Conservation (phyloP, 345 rosid species). For the Aurinia saxatilis region DNA sequence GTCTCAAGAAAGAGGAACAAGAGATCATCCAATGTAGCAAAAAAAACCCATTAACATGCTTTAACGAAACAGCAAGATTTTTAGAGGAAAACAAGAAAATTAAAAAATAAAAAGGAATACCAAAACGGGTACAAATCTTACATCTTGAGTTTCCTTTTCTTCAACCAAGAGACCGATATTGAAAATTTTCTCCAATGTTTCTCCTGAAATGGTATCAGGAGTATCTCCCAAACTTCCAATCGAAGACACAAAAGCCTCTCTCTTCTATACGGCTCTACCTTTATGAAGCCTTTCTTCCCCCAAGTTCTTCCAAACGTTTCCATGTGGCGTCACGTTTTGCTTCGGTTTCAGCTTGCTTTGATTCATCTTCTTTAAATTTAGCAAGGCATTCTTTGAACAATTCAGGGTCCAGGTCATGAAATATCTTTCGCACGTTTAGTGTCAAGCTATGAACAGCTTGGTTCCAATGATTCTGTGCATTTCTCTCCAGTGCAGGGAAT, state of each 20-base stretch:
- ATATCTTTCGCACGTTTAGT: slow-evolving; percentile 55
- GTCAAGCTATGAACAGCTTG: slow-evolving; percentile 69
- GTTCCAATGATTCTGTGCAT: slow-evolving; percentile 61
- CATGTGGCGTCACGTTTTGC: slow-evolving; percentile 54
- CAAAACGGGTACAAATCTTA: slow-evolving; percentile 23
- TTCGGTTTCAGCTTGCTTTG: slow-evolving; percentile 34
- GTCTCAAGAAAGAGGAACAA: slow-evolving; percentile 4
- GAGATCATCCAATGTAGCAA: slow-evolving; percentile 14
- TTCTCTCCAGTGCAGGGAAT: slow-evolving; percentile 58
- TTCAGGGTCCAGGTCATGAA: slow-evolving; percentile 60
- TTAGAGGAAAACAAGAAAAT: slow-evolving; percentile 2
- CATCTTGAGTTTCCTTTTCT: slow-evolving; percentile 20
- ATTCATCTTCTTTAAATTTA: slow-evolving; percentile 53
- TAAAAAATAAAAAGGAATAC: background rate
- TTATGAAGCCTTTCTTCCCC: slow-evolving; percentile 22
- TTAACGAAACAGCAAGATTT: slow-evolving; percentile 6
- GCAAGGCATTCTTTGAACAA: slow-evolving; percentile 48
- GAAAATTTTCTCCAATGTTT: slow-evolving; percentile 10
- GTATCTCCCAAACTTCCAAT: slow-evolving; percentile 1
- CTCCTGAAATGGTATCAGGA: slow-evolving; percentile 13
- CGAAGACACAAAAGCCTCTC: slow-evolving; percentile 5
- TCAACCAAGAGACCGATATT: slow-evolving; percentile 6
- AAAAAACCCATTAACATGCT: slow-evolving; percentile 17
- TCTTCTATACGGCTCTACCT: slow-evolving; percentile 10
- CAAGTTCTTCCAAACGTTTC: slow-evolving; percentile 63